Evolutionary conservation across 495 filamentous ascomycete species (phyloP).

Genomic region (Neurospora sp.): DNA sequence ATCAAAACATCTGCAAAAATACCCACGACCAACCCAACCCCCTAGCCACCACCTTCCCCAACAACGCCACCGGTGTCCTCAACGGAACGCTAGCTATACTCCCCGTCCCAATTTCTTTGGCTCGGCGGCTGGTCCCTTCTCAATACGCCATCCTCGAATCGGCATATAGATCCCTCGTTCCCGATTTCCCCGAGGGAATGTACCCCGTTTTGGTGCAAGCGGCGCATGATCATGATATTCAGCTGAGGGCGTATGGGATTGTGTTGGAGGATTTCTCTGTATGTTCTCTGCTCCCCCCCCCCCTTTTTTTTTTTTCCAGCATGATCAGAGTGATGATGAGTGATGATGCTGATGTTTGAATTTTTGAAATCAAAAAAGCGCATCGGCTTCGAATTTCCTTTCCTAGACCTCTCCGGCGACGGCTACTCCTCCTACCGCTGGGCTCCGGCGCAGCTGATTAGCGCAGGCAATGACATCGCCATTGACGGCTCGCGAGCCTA

Average conservation of each 20-base stretch:
- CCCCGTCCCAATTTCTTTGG: too few species aligned
- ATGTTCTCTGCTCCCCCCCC: neutral
- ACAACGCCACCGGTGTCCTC: conserved; percentile 30
- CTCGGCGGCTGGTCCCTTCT: conserved; percentile 18
- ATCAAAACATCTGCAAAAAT: conserved; percentile 17
- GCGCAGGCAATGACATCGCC: conserved; percentile 21
- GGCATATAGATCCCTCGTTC: conserved; percentile 26
- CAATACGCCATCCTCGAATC: conserved; percentile 29
- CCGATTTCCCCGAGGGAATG: conserved; percentile 32
- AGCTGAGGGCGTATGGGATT: conserved; percentile 23
- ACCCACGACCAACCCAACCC: conserved; percentile 27
- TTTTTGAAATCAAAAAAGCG: conserved; percentile 7
- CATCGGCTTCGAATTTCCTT: conserved; percentile 36
- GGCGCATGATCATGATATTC: conserved; percentile 34
- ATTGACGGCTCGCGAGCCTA: conserved; percentile 27
- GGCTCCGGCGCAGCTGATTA: conserved; percentile 30
- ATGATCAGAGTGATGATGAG: too few species aligned
- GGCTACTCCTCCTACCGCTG: conserved; percentile 32
- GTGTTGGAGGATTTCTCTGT: conserved; percentile 33
- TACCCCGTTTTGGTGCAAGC: conserved; percentile 35
- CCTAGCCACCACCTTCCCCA: conserved; percentile 25
- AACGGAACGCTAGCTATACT: conserved; percentile 24
- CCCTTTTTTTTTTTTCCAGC: too few species aligned
- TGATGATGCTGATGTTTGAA: too few species aligned
- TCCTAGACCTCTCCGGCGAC: conserved; percentile 27